Conservation (phyloP, 495 filamentous ascomycete species). For the Podospora didyma region DNA sequence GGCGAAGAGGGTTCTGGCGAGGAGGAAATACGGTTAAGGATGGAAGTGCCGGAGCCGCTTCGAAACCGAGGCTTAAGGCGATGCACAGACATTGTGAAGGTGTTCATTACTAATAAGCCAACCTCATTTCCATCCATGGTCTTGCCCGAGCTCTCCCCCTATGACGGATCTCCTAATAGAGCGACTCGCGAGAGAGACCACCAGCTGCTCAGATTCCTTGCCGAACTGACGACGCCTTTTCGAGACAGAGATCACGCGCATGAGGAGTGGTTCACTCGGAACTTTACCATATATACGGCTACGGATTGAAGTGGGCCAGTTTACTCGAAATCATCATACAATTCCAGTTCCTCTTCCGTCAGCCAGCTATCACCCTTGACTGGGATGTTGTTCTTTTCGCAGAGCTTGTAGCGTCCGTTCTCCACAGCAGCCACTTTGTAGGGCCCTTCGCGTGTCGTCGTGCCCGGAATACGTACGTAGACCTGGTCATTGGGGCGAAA, state of each 20-base stretch:
- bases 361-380: not conserved
- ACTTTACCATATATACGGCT: not conserved
- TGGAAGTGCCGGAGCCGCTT: not conserved
- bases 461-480: not conserved
- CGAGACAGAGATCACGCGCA: not conserved
- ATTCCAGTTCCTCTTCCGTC: not conserved
- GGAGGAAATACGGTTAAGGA: not conserved
- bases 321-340: not conserved
- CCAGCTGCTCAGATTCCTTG: not conserved
- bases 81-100: not conserved
- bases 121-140: not conserved
- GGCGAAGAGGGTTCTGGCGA: conserved; percentile 1
- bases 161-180: not conserved
- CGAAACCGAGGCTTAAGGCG: not conserved
- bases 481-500: not conserved
- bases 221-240: not conserved
- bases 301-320: not conserved
- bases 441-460: not conserved
- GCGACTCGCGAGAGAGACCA: not conserved
- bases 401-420: conserved; percentile 1
- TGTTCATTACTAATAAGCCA: not conserved
- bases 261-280: not conserved
- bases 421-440: not conserved
- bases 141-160: not conserved
- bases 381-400: not conserved